Evolutionary conservation across 75 land plant genomes (phyloP), one percentile per base, ranked within the genome.

Genomic region (Sequoia sempervirens): DNA sequence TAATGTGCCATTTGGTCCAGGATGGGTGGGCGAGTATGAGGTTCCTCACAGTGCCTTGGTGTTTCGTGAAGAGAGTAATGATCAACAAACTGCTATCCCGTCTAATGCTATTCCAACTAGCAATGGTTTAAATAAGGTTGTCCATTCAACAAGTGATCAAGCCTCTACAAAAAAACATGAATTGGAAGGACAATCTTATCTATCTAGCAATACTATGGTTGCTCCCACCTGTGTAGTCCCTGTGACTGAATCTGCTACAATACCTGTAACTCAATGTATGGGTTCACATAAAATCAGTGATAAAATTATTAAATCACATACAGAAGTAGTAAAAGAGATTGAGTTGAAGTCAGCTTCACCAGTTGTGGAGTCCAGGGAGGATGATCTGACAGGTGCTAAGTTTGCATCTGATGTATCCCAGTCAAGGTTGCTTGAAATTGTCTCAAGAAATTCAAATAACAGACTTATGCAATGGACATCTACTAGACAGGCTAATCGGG

Each of bases 21-120:
- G 99, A 64, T 98, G 99, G 99, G 94, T 98, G 30, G 97, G 97
- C 41, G 92, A 98, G 79, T 66, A 87, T 50, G 98, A 93, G 30
- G 88, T 89, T 30, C 82, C 90, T 50, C 79, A 2, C 7, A 34
- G 80, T 50, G 82, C 37, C 2, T 81, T 81, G 34, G 12, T 54
- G 36, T 50, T 54, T 58, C 82, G 0, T 7, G 61, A n/a, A n/a
- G n/a, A 52, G 61, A 34, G 30, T 36, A 81, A 81, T 20, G 61
- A 81, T 34, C 37, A 81, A 53, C 61, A 81, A 14, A 54, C 37
- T 20, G 50, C 37, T 6, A 46, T 34, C 32, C 23, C n/a, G 8
- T 45, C 20, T 45, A 54, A 46, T 50, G 50, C 40, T 30, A 18
- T 54, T 81, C 64, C 40, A 54, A 34, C n/a, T 52, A 36, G 50